phyloP scores from a whole-genome alignment of 2,329 filamentous ascomycete species.

The Ceratocystis huliohia region DNA sequence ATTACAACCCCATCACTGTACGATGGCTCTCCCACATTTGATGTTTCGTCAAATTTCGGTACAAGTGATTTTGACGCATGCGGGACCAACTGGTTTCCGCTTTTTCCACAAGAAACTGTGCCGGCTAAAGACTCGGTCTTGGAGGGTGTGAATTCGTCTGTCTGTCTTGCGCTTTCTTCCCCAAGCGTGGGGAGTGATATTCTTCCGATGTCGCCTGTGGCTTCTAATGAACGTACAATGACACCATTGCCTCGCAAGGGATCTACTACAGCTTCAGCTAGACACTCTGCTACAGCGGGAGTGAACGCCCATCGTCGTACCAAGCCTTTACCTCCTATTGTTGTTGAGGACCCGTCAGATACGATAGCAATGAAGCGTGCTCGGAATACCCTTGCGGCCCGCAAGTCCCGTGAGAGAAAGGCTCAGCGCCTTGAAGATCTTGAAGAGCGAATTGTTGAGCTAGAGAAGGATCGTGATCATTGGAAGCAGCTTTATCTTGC shows the following conservation, averaged over 20 bases:
- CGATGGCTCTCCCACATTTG: conserved; percentile 58
- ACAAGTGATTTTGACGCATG: conserved; percentile 42
- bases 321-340: conserved; percentile 68
- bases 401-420: conserved; percentile 84
- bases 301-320: conserved; percentile 63
- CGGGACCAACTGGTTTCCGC: conserved; percentile 54
- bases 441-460: conserved; percentile 57
- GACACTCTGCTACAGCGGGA: conserved; percentile 57
- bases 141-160: conserved; percentile 16
- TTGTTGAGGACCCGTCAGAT: conserved; percentile 61
- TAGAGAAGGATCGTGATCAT: conserved; percentile 53
- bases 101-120: conserved; percentile 46
- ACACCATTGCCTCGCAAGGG: conserved; percentile 14
- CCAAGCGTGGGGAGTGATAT: background rate
- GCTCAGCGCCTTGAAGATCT: conserved; percentile 61
- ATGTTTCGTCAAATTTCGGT: conserved; percentile 62
- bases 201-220: conserved; percentile 11
- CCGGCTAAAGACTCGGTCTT: conserved; percentile 23
- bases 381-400: conserved; percentile 82
- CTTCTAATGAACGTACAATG: background rate
- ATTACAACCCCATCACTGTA: conserved; percentile 73
- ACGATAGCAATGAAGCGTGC: conserved; percentile 80
- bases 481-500: conserved; percentile 47
- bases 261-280: conserved; percentile 26
- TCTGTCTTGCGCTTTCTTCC: conserved; percentile 17